Evolutionary conservation across 495 filamentous ascomycete species (phyloP).

Genomic region (Podospora sp.): DNA sequence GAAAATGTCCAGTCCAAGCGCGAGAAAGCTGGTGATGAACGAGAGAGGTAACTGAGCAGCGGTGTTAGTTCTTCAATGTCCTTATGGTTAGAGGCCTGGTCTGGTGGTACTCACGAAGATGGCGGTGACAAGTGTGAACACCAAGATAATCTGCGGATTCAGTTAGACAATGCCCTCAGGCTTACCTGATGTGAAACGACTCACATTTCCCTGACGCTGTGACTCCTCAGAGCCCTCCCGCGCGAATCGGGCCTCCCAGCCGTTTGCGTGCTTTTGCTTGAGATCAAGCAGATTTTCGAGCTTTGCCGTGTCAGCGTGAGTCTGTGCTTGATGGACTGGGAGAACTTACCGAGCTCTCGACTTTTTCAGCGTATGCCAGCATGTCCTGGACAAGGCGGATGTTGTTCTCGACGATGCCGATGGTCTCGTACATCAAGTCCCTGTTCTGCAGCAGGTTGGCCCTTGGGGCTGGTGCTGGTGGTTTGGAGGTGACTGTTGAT

Average conservation of each 20-base stretch:
- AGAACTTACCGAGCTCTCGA: conserved; percentile 19
- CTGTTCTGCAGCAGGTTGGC: conserved; percentile 19
- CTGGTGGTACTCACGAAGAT: conserved; percentile 23
- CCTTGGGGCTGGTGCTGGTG: not conserved
- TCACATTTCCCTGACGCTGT: conserved; percentile 24
- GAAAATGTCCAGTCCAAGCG: conserved; percentile 18
- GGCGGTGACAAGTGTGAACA: conserved; percentile 28
- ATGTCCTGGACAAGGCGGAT: conserved; percentile 22
- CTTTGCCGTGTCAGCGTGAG: not conserved
- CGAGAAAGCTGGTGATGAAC: conserved; percentile 27
- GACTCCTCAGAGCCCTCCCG: conserved; percentile 24
- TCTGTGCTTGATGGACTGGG: not conserved
- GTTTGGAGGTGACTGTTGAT: not conserved
- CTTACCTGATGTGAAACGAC: not conserved
- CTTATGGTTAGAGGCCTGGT: no score
- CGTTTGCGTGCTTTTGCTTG: conserved; percentile 36
- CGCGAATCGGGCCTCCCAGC: conserved; percentile 30
- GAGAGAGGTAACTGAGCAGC: conserved; percentile 23
- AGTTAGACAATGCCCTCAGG: not conserved
- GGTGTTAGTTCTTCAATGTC: not conserved
- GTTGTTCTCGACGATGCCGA: conserved; percentile 26
- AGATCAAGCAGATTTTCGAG: conserved; percentile 30
- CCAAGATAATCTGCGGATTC: conserved; percentile 23
- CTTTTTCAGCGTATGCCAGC: conserved; percentile 20
- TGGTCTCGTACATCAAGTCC: conserved; percentile 25